Evolutionary conservation across 1,284 basidiomycete species (phyloP).

Genomic region (Filobasidium uniguttulatum): DNA sequence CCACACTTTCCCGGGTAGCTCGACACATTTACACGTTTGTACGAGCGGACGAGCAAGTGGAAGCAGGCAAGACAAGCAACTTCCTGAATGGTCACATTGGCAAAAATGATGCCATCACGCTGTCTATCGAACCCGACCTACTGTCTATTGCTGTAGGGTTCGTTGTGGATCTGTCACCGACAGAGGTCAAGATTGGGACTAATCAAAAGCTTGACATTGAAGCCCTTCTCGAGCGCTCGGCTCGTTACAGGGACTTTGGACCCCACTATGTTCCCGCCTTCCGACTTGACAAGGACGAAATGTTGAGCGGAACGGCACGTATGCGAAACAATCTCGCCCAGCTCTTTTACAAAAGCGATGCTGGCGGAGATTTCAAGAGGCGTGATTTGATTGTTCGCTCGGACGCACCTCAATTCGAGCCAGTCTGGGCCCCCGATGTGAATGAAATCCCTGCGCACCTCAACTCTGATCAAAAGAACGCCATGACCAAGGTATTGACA

Average conservation of each 20-base stretch:
- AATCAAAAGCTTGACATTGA: conserved; percentile 59
- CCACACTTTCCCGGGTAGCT: conserved; percentile 37
- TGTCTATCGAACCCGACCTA: conserved; percentile 71
- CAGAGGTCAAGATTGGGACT: conserved; percentile 57
- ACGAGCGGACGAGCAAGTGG: conserved; percentile 28
- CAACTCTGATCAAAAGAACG: conserved; percentile 61
- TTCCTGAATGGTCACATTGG: conserved; percentile 68
- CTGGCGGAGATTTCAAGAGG: conserved; percentile 48
- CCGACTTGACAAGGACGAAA: conserved; percentile 86
- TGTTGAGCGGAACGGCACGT: conserved; percentile 69
- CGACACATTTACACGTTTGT: conserved; percentile 54
- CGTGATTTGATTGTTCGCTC: conserved; percentile 70
- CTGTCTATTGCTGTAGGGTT: conserved; percentile 74
- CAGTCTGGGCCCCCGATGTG: conserved; percentile 23
- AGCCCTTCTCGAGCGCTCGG: conserved; percentile 41
- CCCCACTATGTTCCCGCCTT: conserved; percentile 44
- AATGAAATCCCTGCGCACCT: conserved; percentile 39
- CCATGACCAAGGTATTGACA: conserved; percentile 57
- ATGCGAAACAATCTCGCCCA: conserved; percentile 81
- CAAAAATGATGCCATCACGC: conserved; percentile 63
- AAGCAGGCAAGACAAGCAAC: conserved; percentile 27
- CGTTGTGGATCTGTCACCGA: conserved; percentile 55
- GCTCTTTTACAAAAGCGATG: conserved; percentile 51
- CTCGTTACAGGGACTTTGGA: conserved; percentile 11
- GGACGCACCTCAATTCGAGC: conserved; percentile 49